Evolutionary conservation across 306 rosid genomes (phyloP), one percentile per base, ranked within the genome.

Genomic region (Trifolium repens): DNA sequence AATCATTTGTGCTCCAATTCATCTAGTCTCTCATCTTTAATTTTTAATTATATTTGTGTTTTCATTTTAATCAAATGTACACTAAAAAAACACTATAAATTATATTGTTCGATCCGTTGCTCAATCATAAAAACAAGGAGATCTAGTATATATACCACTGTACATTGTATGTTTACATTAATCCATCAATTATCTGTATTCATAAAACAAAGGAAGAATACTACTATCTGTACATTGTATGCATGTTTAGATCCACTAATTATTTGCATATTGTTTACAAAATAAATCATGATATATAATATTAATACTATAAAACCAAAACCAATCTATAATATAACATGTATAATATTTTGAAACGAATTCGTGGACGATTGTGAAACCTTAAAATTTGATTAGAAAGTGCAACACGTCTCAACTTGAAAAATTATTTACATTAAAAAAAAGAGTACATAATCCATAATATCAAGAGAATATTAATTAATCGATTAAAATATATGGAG

Each of bases 371-470:
- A 27, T 47, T 68, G 34, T 65, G 70, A 65, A 65, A 9, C 52
- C 70, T 17, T 16, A 34, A 30, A 77, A 54, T 26, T 73, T 44
- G 14, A 16, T 9, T 1, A 70, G 8, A 55, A 55, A 73, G 16
- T 17, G 46, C 27, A 44, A 68, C 53, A 60, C 53, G 43, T 53
- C 66, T 59, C 50, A 80, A 73, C 55, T 50, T 73, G 83, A 58
- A 57, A 19, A 60, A 37, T 6, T 19, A 19, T 34, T 19, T 12
- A 59, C 8, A 39, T 39, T 59, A 12, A 26, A 26, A 8, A 8
- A 69, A 35, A 22, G 57, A 14, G 8, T 13, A 16, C 27, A 54
- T 54, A 54, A n/a, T 46, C 17, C 35, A 30, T 67, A 39, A 39
- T 39, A 17, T 16, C n/a, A n/a, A 42, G 42, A 67, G 30, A 42